Conservation (phyloP, 352 stramenopile genomes). For the Blastocystis sp. region DNA sequence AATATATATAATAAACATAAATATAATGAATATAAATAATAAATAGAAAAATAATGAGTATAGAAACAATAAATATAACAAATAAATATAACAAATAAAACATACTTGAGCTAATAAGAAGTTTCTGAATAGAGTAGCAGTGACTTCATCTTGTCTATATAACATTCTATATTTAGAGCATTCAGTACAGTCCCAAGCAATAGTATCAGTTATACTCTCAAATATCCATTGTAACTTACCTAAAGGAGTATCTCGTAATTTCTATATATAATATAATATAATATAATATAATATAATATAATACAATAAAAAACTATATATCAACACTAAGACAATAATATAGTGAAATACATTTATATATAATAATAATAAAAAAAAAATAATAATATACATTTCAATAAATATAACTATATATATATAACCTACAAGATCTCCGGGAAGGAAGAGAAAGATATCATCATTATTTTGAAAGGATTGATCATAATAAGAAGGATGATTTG, state of each 20-base stretch:
- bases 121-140: conserved; percentile 84
- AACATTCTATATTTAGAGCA: conserved; percentile 80
- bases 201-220: conserved; percentile 97
- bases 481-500: conserved; percentile 11
- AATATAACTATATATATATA: too few relatives aligned
- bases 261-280: too few relatives aligned
- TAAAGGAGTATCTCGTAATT: conserved; percentile 63
- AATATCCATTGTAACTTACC: conserved; percentile 99
- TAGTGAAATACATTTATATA: too few relatives aligned
- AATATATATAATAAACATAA: too few relatives aligned
- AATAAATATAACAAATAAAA: too few relatives aligned
- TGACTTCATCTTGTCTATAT: conserved; percentile 93
- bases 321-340: too few relatives aligned
- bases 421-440: conserved; percentile 76
- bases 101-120: conserved; percentile 41
- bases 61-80: too few relatives aligned
- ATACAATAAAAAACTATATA: too few relatives aligned
- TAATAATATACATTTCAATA: conserved; percentile 66
- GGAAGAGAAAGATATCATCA: conserved; percentile 53
- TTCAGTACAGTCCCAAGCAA: conserved; percentile 91
- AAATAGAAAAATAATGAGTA: too few relatives aligned
- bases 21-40: too few relatives aligned
- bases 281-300: too few relatives aligned
- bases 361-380: not conserved
- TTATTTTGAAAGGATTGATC: not conserved